A percentile compares a stretch with the other conserved stretches of the same genome.
These are phyloP conservation scores for Amanita pseudoporphyria DNA, from an alignment of 768 basidiomycete genomes.

Conservation along the genomic window DNA sequence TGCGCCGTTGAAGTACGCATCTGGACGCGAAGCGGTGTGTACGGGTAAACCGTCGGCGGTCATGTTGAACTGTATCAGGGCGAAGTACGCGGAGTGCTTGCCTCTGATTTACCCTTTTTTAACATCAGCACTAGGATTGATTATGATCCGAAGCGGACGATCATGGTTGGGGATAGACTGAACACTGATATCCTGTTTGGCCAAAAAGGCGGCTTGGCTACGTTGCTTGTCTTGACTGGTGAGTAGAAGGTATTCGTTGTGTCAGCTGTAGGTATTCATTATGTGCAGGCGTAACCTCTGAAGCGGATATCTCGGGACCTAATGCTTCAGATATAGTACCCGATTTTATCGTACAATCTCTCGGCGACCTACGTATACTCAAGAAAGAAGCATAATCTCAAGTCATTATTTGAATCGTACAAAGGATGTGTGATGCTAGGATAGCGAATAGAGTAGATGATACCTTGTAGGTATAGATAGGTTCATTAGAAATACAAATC, in stretches of 20 bases:
- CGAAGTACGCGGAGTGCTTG: slow-evolving; percentile 29
- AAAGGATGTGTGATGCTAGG: no score
- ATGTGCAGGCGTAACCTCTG: slow-evolving; percentile 64
- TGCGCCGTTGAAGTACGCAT: slow-evolving; percentile 69
- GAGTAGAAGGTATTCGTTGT: slow-evolving; percentile 3
- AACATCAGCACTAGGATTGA: slow-evolving; percentile 45
- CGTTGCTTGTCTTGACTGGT: slow-evolving; percentile 92
- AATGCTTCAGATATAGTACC: slow-evolving; percentile 67
- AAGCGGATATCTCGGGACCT: slow-evolving; percentile 63
- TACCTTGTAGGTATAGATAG: slow-evolving; percentile 4
- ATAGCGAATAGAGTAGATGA: slow-evolving; percentile 8
- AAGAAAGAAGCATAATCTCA: slow-evolving; percentile 7
- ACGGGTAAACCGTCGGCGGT: slow-evolving; percentile 88
- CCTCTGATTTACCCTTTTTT: background rate
- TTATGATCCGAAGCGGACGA: slow-evolving; percentile 77
- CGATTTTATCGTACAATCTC: slow-evolving; percentile 67
- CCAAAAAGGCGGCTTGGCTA: slow-evolving; percentile 73
- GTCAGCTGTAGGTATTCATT: background rate
- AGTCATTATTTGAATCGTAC: no score
- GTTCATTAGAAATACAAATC: slow-evolving; percentile 4
- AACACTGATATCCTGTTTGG: slow-evolving; percentile 96
- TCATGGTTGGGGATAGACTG: slow-evolving; percentile 95
- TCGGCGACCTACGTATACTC: slow-evolving; percentile 66
- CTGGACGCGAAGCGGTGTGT: slow-evolving; percentile 60
- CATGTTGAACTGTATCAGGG: slow-evolving; percentile 90